These are phyloP conservation scores for Pythium rhizo-oryzae DNA, from an alignment of 352 stramenopile genomes.

Conservation along the genomic window DNA sequence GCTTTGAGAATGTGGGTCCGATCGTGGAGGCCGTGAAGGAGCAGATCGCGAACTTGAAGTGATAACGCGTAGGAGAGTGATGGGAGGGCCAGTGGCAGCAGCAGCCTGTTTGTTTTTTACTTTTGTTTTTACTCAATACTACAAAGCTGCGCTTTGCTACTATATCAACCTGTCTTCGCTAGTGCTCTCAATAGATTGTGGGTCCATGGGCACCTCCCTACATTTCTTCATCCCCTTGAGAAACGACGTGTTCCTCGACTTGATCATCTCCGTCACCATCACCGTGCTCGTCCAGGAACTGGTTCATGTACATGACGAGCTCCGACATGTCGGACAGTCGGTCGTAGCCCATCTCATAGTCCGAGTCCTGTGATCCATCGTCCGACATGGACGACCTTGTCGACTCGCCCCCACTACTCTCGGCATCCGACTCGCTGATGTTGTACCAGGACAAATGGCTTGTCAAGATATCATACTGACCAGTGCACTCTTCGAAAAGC, in stretches of 20 bases:
- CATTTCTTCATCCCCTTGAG: not conserved
- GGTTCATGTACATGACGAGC: constrained; percentile 8
- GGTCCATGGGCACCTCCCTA: not conserved
- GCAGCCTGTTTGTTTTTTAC: not conserved
- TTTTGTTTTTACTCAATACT: constrained; percentile 2
- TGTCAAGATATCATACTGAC: constrained; percentile 26
- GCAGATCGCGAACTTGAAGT: constrained; percentile 31
- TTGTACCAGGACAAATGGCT: constrained; percentile 52
- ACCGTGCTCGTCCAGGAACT: not conserved
- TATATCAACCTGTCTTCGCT: not conserved
- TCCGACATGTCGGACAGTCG: constrained; percentile 24
- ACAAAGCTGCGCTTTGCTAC: not conserved
- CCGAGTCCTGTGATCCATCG: constrained; percentile 32
- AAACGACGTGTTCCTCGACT: not conserved
- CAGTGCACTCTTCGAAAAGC: constrained; percentile 51
- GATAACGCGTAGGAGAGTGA: no score
- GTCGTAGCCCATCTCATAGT: constrained; percentile 22
- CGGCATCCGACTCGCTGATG: constrained; percentile 51
- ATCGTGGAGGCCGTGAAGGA: constrained; percentile 63
- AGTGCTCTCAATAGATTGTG: not conserved
- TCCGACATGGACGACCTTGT: constrained; percentile 19
- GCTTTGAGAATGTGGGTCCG: constrained; percentile 54
- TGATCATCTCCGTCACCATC: not conserved
- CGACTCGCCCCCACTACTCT: constrained; percentile 13
- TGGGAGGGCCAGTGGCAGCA: not conserved